Percentiles rank a stretch among this genome's conserved stretches.
Conservation (phyloP, 2,329 filamentous ascomycete genomes). For the Phialophora verrucosa region DNA sequence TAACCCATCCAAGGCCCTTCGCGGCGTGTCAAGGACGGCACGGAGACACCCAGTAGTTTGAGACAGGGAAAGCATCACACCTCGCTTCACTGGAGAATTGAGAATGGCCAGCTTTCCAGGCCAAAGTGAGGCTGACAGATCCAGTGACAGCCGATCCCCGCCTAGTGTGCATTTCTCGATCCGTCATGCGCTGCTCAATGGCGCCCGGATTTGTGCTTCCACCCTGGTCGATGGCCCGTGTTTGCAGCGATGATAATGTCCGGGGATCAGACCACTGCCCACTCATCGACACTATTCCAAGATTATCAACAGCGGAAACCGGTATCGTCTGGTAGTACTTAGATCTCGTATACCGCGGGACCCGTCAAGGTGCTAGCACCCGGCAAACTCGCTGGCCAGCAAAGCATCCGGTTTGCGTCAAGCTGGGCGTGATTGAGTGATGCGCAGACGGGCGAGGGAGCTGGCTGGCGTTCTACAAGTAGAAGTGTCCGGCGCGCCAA, state of each 20-base stretch:
- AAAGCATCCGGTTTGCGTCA: neutral
- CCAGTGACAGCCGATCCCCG: neutral
- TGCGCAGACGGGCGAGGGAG: neutral
- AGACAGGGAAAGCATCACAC: neutral
- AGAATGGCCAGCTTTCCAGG: neutral
- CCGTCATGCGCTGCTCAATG: neutral
- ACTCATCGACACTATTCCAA: neutral
- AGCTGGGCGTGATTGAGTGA: neutral
- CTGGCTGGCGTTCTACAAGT: neutral
- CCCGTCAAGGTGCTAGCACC: neutral
- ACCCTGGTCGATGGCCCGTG: neutral
- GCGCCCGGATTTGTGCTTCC: neutral
- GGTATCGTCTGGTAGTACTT: neutral
- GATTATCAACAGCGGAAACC: neutral
- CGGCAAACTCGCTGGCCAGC: neutral
- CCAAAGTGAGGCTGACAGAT: conserved; percentile 1
- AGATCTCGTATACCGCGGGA: neutral
- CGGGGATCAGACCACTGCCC: neutral
- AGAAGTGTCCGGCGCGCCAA: neutral
- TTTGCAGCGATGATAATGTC: neutral
- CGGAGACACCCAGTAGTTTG: neutral
- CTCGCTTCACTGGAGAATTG: neutral
- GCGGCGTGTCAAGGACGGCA: neutral
- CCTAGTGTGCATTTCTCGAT: neutral
- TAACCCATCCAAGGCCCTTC: neutral